Base-by-base conservation (phyloP, 139 green algal species). In the Chlamydomonas applanata region DNA sequence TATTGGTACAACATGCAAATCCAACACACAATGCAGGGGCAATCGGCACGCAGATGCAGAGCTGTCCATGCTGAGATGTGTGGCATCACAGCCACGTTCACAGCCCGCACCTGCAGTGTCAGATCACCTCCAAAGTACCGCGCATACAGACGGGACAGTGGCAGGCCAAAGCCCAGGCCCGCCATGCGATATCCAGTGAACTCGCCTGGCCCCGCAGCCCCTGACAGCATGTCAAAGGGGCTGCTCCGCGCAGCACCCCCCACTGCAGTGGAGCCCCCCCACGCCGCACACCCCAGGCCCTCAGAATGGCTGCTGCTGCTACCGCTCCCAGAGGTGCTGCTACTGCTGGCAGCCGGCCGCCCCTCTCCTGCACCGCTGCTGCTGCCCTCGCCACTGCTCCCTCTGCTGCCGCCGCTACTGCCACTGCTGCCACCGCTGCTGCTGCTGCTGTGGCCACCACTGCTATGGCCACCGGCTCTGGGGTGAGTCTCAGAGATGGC, bases 91-190 rank as follows among this genome's bases (percentile, higher is more conserved):
- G 30, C 19, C 20, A 25, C 7, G 19, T 22, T 29, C 16, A 45
- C 19, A 69, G 17, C 22, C n/a, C n/a, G 24, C 44, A 44, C 27
- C 40, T 49, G 40, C 40, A 49, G 40, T 49, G 40, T 49, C 11
- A 77, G 35, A 11, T 57, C 22, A 79, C 61, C 54, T 80, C 87
- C 87, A 83, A 97, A 97, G 85, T 97, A 97, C 4, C 85, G 72
- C 0, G 93, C 93, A 77, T 98, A 93, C 57, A 98, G 77, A 9
- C 93, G 83, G 0, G 88, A 93, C 33, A 98, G 80, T 0, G 92
- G 93, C 72, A 98, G 84, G 0, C 93, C 93, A 69, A 98, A 98
- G 4, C 93, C 93, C 22, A 97, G 78, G 7, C 93, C 92, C 7
- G 88, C 89, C 83, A 97, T 88, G 40, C 40, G 40, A 11, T 49